Percentiles rank a stretch among this genome's conserved stretches.
These are phyloP conservation scores for Xerocomus amazonicus DNA, from an alignment of 1,284 basidiomycete species.

Conservation along the genomic window DNA sequence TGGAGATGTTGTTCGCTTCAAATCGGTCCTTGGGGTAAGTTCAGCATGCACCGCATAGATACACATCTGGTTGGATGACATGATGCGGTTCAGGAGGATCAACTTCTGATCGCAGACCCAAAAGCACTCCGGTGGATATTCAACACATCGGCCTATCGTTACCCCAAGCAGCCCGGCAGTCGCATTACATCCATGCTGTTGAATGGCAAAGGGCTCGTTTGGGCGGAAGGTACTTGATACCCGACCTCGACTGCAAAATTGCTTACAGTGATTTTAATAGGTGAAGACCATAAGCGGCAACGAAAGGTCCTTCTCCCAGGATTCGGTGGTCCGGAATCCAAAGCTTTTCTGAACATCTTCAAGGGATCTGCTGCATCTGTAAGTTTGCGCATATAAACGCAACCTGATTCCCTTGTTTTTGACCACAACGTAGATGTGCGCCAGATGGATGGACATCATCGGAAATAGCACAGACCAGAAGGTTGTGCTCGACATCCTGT, in stretches of 20 bases:
- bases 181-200: not conserved
- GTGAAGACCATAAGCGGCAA: constrained; percentile 38
- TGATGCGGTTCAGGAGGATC: not conserved
- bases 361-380: constrained; percentile 23
- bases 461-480: constrained; percentile 26
- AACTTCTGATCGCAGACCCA: constrained; percentile 1
- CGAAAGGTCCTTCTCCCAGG: constrained; percentile 43
- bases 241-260: not conserved
- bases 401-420: constrained; percentile 10
- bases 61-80: too few species aligned
- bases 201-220: not conserved
- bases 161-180: not conserved
- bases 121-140: constrained; percentile 3
- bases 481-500: constrained; percentile 39
- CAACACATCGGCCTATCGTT: not conserved
- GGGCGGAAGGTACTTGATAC: not conserved
- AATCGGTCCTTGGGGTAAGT: too few species aligned
- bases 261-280: not conserved
- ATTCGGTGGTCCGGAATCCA: constrained; percentile 40
- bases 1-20: too few species aligned
- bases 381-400: constrained; percentile 6
- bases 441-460: constrained; percentile 45
- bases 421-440: constrained; percentile 36
- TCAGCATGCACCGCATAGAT: too few species aligned
- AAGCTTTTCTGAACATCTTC: constrained; percentile 38